These are phyloP conservation scores for Xylariales sp. DNA, from an alignment of 2,329 filamentous ascomycete genomes.

Conservation along the genomic window DNA sequence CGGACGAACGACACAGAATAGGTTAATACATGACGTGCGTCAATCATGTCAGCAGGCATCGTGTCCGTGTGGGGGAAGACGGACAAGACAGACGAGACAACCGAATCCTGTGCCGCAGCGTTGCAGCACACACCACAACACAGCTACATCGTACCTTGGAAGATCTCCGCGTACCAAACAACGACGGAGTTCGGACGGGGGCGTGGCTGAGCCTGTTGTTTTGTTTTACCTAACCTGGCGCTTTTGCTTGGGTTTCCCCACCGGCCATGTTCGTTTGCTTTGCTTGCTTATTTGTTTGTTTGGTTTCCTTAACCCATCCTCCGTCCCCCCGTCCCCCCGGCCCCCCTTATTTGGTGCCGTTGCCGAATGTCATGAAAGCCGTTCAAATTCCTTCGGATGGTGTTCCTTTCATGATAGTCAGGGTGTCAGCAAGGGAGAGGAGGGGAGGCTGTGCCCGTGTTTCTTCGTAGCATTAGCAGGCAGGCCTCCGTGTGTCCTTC, in stretches of 20 bases:
- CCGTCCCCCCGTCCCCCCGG: background rate
- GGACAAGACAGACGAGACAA: background rate
- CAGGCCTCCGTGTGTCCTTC: background rate
- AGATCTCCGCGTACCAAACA: background rate
- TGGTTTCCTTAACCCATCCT: background rate
- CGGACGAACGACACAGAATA: slow-evolving; percentile 7
- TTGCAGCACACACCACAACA: background rate
- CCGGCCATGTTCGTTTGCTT: background rate
- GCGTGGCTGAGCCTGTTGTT: slow-evolving; percentile 1
- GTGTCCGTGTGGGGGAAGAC: slow-evolving; percentile 1
- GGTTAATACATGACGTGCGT: background rate
- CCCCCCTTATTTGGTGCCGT: background rate
- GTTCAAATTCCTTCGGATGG: background rate
- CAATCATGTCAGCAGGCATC: slow-evolving; percentile 10
- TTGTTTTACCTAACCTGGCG: background rate
- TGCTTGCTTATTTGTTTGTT: background rate
- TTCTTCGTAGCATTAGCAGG: background rate
- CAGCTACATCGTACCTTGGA: background rate
- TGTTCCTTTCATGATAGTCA: background rate
- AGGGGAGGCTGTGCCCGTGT: slow-evolving; percentile 9
- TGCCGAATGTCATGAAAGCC: background rate
- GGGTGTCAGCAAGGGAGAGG: background rate
- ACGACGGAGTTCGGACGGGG: slow-evolving; percentile 3
- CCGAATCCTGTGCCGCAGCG: slow-evolving; percentile 20
- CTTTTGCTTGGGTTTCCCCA: background rate